phyloP scores from a whole-genome alignment of 352 stramenopile species.

The Globisporangium alternatum region DNA sequence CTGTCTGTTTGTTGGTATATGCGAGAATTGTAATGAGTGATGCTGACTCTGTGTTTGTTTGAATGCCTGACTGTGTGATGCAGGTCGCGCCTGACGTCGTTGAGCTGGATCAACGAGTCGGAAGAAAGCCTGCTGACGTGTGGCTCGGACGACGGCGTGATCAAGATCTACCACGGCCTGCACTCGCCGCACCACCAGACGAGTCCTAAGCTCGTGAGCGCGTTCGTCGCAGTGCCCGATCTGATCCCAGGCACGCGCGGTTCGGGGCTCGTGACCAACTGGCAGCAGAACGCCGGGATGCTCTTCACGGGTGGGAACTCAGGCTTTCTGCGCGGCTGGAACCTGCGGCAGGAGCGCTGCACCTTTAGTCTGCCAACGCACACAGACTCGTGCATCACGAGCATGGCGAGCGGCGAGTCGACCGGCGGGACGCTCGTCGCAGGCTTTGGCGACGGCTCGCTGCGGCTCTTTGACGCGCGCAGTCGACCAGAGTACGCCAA shows the following conservation, averaged over 20 bases:
- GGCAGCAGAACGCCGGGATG: slow-evolving; percentile 90
- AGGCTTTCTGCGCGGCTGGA: slow-evolving; percentile 91
- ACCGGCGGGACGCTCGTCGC: slow-evolving; percentile 85
- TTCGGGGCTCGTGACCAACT: slow-evolving; percentile 95
- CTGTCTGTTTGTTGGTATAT: not conserved
- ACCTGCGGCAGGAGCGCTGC: slow-evolving; percentile 92
- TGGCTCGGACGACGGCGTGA: slow-evolving; percentile 95
- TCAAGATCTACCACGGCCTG: slow-evolving; percentile 93
- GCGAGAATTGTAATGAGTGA: not conserved
- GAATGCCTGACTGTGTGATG: slow-evolving; percentile 5
- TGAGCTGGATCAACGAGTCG: slow-evolving; percentile 97
- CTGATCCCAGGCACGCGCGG: slow-evolving; percentile 87
- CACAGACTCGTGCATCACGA: slow-evolving; percentile 90
- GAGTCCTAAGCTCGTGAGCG: slow-evolving; percentile 82
- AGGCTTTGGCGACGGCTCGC: slow-evolving; percentile 92
- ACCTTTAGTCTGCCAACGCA: slow-evolving; percentile 79
- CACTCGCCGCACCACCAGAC: slow-evolving; percentile 36
- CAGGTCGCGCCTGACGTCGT: slow-evolving; percentile 90
- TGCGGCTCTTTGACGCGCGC: slow-evolving; percentile 95
- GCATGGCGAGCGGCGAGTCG: slow-evolving; percentile 74
- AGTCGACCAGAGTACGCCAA: slow-evolving; percentile 67
- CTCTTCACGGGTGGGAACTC: slow-evolving; percentile 94
- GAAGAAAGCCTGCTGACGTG: slow-evolving; percentile 93
- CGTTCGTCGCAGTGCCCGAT: slow-evolving; percentile 93
- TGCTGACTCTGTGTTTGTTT: slow-evolving; percentile 1